Evolutionary conservation across 2,329 filamentous ascomycete genomes (phyloP).

Genomic region (Apiospora marii): DNA sequence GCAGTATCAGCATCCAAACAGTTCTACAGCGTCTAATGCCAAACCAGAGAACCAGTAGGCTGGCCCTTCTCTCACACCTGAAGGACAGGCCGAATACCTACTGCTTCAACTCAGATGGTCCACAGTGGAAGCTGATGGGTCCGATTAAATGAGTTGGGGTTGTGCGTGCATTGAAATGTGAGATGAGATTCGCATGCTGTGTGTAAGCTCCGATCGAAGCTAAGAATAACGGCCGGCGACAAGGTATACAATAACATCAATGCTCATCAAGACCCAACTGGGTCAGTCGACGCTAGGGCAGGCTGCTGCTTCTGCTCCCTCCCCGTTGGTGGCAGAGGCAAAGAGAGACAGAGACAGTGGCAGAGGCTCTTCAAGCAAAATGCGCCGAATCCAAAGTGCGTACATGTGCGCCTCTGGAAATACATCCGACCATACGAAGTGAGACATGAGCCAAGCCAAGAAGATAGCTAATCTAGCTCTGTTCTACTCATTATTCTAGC

Average conservation of each 20-base stretch:
- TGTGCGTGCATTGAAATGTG: neutral
- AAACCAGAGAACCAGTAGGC: neutral
- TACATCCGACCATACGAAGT: neutral
- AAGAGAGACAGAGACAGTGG: neutral
- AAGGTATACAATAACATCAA: neutral
- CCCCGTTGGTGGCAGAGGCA: neutral
- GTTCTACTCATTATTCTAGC: neutral
- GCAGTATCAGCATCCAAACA: neutral
- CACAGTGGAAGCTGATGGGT: neutral
- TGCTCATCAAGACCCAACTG: neutral
- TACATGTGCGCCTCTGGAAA: neutral
- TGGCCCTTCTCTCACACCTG: neutral
- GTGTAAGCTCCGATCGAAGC: neutral
- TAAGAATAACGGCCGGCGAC: neutral
- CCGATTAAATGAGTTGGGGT: neutral
- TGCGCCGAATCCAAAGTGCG: neutral
- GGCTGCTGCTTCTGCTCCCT: neutral
- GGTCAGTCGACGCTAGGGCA: neutral
- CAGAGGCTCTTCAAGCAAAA: neutral
- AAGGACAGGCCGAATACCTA: neutral
- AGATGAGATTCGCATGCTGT: slow-evolving; percentile 3
- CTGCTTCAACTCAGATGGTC: neutral
- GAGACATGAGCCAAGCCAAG: neutral
- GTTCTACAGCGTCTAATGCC: neutral
- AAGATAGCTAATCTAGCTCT: neutral